Conservation (phyloP, 202 grass and related monocot genomes). For the Zizania palustris region DNA sequence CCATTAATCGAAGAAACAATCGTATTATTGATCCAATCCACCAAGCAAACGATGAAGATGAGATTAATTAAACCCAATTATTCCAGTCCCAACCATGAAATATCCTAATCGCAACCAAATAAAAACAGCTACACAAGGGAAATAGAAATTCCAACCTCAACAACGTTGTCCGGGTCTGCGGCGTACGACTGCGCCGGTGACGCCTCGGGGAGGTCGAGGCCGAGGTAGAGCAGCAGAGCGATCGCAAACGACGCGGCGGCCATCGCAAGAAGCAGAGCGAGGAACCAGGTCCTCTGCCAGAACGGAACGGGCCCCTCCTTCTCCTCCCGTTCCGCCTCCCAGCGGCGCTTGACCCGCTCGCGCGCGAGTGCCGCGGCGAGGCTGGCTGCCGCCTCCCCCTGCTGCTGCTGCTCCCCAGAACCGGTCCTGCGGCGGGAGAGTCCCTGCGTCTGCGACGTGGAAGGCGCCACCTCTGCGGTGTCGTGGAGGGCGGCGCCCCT, state of each 20-base stretch:
- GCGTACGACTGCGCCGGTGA: slow-evolving; percentile 58
- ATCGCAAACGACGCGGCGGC: slow-evolving; percentile 73
- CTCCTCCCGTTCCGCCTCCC: slow-evolving; percentile 11
- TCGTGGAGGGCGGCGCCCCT: slow-evolving; percentile 40
- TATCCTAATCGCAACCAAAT: not conserved
- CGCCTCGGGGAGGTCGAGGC: slow-evolving; percentile 71
- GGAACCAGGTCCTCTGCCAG: slow-evolving; percentile 91
- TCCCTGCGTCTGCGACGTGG: slow-evolving; percentile 41
- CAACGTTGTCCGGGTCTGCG: slow-evolving; percentile 45
- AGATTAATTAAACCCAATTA: not conserved
- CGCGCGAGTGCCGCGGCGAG: slow-evolving; percentile 44
- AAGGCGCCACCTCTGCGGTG: slow-evolving; percentile 50
- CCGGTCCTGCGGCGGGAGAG: slow-evolving; percentile 66
- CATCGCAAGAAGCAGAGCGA: slow-evolving; percentile 69
- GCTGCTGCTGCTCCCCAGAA: slow-evolving; percentile 16
- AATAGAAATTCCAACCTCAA: slow-evolving; percentile 49
- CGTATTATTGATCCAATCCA: slow-evolving; percentile 16
- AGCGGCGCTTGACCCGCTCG: slow-evolving; percentile 33
- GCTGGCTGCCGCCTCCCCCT: slow-evolving; percentile 22
- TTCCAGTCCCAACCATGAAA: slow-evolving; percentile 5
- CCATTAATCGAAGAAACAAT: slow-evolving; percentile 20
- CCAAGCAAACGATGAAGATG: not conserved
- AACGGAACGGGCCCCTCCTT: slow-evolving; percentile 48
- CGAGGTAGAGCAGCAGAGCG: slow-evolving; percentile 74
- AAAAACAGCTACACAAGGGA: not conserved